phyloP scores from a whole-genome alignment of 495 filamentous ascomycete species.

The Penicillium egyptiacum region DNA sequence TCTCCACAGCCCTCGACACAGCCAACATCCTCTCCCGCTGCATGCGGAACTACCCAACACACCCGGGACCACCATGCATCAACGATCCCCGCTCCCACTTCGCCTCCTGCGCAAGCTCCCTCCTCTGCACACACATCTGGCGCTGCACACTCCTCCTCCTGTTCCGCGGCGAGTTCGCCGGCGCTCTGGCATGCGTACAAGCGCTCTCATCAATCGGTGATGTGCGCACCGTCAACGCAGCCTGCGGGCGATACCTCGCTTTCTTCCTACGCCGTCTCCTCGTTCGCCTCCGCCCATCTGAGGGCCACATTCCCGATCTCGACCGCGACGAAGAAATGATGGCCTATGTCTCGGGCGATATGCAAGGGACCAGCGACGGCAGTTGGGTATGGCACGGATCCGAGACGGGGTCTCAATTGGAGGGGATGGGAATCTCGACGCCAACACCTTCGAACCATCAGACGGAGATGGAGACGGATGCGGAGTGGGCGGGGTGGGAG shows the following conservation, averaged over 20 bases:
- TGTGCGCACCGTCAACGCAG: constrained; percentile 66
- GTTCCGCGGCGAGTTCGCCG: constrained; percentile 67
- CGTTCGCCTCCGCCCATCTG: constrained; percentile 49
- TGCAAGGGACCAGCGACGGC: constrained; percentile 77
- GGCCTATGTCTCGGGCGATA: constrained; percentile 82
- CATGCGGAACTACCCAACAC: constrained; percentile 37
- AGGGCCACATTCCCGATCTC: constrained; percentile 51
- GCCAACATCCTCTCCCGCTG: constrained; percentile 69
- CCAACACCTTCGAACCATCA: constrained; percentile 4
- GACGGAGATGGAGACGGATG: constrained; percentile 17
- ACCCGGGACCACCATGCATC: constrained; percentile 11
- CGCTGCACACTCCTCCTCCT: constrained; percentile 81
- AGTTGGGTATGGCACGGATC: constrained; percentile 85
- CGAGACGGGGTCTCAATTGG: constrained; percentile 50
- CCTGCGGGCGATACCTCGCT: constrained; percentile 79
- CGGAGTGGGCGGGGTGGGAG: constrained; percentile 55
- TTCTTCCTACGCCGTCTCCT: constrained; percentile 74
- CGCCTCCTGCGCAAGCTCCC: constrained; percentile 57
- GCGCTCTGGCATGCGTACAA: constrained; percentile 71
- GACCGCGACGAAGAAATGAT: constrained; percentile 89
- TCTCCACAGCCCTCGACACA: constrained; percentile 72
- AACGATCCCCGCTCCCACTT: constrained; percentile 52
- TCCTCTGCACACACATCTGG: constrained; percentile 85
- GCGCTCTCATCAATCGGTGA: constrained; percentile 67
- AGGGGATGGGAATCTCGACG: constrained; percentile 23